These are phyloP conservation scores for Aspergillus pseudoviridinutans DNA, from an alignment of 2,329 filamentous ascomycete genomes.

Conservation along the genomic window DNA sequence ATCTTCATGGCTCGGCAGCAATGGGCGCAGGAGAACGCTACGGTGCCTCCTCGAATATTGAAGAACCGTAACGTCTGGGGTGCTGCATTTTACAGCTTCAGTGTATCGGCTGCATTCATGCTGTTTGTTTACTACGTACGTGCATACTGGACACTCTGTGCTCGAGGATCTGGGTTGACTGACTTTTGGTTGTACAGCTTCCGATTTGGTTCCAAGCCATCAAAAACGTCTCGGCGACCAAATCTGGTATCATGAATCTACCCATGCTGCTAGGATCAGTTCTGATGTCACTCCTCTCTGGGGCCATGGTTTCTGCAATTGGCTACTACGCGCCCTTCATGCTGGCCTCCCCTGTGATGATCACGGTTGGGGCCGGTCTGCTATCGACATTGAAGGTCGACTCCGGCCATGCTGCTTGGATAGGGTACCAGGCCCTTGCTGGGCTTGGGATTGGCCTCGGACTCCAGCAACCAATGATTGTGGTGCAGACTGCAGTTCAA, in stretches of 20 bases:
- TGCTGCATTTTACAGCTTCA: slow-evolving; percentile 39
- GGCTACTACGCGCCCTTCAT: slow-evolving; percentile 42
- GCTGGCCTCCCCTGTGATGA: slow-evolving; percentile 28
- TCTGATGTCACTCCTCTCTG: slow-evolving; percentile 28
- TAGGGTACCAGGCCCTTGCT: slow-evolving; percentile 37
- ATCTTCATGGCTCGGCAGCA: slow-evolving; percentile 37
- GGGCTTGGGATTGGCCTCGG: slow-evolving; percentile 36
- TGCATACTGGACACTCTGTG: neutral
- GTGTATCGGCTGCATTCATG: slow-evolving; percentile 42
- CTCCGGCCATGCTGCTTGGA: slow-evolving; percentile 32
- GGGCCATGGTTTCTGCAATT: slow-evolving; percentile 25
- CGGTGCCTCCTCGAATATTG: slow-evolving; percentile 44
- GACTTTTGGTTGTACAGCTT: slow-evolving; percentile 21
- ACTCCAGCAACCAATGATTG: slow-evolving; percentile 34
- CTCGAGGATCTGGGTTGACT: neutral
- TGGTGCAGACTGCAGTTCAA: slow-evolving; percentile 31
- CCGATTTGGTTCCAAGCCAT: slow-evolving; percentile 44
- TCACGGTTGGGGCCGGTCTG: slow-evolving; percentile 33
- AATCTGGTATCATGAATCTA: slow-evolving; percentile 38
- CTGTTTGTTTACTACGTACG: slow-evolving; percentile 43
- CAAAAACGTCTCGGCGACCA: slow-evolving; percentile 30
- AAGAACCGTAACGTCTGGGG: slow-evolving; percentile 42
- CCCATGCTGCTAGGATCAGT: slow-evolving; percentile 32
- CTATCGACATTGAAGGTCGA: slow-evolving; percentile 32
- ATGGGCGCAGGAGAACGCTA: slow-evolving; percentile 39